Evolutionary conservation across 345 rosid genomes (phyloP).

Genomic region (Murraya koenigii): DNA sequence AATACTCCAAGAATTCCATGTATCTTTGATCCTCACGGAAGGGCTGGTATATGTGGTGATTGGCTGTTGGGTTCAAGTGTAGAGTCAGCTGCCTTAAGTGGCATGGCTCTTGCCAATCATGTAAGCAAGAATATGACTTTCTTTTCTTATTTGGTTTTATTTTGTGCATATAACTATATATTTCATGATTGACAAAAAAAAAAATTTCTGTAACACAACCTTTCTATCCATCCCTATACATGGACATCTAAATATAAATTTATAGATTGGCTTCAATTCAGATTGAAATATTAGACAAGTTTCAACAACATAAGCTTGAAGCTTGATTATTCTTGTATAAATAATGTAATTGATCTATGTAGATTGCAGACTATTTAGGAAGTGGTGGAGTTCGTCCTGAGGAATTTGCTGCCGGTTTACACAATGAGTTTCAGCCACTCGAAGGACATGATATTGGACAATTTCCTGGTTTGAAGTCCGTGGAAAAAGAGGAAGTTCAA

Average conservation of each 20-base stretch:
- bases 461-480: conserved; percentile 49
- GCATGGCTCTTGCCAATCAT: conserved; percentile 77
- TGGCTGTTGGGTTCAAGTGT: conserved; percentile 86
- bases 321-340: too few species aligned
- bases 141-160: neutral
- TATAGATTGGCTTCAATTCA: neutral
- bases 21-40: conserved; percentile 82
- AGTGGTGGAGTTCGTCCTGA: conserved; percentile 46
- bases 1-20: conserved; percentile 70
- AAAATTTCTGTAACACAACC: neutral
- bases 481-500: conserved; percentile 20
- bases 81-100: conserved; percentile 89
- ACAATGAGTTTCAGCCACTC: conserved; percentile 49
- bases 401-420: conserved; percentile 67
- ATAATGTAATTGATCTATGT: conserved; percentile 3
- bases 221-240: neutral
- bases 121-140: conserved; percentile 28
- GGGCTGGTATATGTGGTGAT: conserved; percentile 94
- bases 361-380: conserved; percentile 70
- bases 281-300: neutral
- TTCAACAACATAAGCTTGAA: neutral
- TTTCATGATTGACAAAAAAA: neutral
- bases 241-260: neutral
- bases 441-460: conserved; percentile 79
- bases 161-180: neutral